phyloP scores from a whole-genome alignment of 176 grass and related monocot species.

The Alloteropsis semialata region DNA sequence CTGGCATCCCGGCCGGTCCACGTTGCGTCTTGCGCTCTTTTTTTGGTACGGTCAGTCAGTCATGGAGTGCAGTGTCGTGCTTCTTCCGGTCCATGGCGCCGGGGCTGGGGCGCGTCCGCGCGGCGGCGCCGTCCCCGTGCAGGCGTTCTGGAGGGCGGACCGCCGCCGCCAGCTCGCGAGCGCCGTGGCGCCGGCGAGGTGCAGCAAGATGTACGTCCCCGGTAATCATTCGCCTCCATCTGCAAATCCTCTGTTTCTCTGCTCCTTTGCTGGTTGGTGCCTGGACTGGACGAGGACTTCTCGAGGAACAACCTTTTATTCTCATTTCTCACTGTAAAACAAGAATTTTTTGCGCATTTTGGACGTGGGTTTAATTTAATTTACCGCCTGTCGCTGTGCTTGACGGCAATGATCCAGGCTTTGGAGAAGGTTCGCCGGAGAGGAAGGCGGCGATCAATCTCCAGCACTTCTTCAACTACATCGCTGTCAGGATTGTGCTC shows the following conservation, averaged over 20 bases:
- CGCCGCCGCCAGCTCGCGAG: not conserved
- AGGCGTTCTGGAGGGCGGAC: not conserved
- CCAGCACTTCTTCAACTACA: slow-evolving; percentile 84
- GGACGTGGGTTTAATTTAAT: not conserved
- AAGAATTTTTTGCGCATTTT: not conserved
- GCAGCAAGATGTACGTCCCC: slow-evolving; percentile 76
- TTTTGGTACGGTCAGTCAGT: too few species aligned
- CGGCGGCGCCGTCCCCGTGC: not conserved
- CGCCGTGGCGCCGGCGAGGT: slow-evolving; percentile 16
- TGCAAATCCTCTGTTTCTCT: not conserved
- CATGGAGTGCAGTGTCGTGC: slow-evolving; percentile 16
- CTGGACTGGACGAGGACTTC: not conserved
- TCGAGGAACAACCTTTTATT: not conserved
- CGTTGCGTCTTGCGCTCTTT: not conserved
- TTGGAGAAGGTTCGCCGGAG: slow-evolving; percentile 76
- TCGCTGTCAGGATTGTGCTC: slow-evolving; percentile 74
- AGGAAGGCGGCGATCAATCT: slow-evolving; percentile 65
- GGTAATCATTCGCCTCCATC: slow-evolving; percentile 27
- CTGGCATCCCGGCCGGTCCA: not conserved
- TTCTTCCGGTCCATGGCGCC: not conserved
- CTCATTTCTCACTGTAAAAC: not conserved
- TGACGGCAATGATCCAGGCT: slow-evolving; percentile 31
- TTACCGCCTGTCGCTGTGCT: not conserved
- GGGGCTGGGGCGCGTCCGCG: not conserved
- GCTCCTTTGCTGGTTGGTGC: not conserved